Conservation (phyloP, 805 yeast genomes). For the Starmerella vaccinii region DNA sequence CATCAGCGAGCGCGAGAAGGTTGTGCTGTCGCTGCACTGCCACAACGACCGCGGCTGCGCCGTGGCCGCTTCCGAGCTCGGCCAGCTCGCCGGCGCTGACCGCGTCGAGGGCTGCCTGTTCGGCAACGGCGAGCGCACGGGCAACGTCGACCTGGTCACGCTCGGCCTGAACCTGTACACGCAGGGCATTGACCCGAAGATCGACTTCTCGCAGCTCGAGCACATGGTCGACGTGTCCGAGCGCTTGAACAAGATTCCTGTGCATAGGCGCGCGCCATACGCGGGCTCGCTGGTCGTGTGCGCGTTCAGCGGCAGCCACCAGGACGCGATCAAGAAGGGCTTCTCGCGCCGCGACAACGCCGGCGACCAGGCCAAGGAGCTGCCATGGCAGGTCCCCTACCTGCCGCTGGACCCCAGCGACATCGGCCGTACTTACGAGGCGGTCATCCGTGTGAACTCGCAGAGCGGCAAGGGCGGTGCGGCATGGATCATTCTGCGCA, state of each 20-base stretch:
- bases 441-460: slow-evolving; percentile 80
- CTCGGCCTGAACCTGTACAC: slow-evolving; percentile 68
- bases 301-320: slow-evolving; percentile 80
- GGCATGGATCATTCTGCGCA: slow-evolving; percentile 72
- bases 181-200: slow-evolving; percentile 60
- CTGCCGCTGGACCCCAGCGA: slow-evolving; percentile 77
- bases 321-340: slow-evolving; percentile 81
- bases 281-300: slow-evolving; percentile 76
- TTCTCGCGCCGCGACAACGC: slow-evolving; percentile 42
- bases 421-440: slow-evolving; percentile 81
- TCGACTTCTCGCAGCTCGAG: slow-evolving; percentile 60
- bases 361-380: slow-evolving; percentile 25
- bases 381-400: slow-evolving; percentile 65
- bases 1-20: slow-evolving; percentile 55
- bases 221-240: slow-evolving; percentile 64
- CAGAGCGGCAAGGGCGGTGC: slow-evolving; percentile 87
- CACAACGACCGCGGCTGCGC: slow-evolving; percentile 84
- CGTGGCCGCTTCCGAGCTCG: slow-evolving; percentile 80
- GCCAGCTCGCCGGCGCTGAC: slow-evolving; percentile 77
- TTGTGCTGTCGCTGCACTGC: slow-evolving; percentile 68
- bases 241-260: slow-evolving; percentile 70
- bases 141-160: slow-evolving; percentile 74
- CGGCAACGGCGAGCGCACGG: slow-evolving; percentile 83
- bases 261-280: slow-evolving; percentile 69
- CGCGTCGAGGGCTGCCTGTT: slow-evolving; percentile 78